phyloP scores from a whole-genome alignment of 2,329 filamentous ascomycete species.

The Colletotrichum costaricense region DNA sequence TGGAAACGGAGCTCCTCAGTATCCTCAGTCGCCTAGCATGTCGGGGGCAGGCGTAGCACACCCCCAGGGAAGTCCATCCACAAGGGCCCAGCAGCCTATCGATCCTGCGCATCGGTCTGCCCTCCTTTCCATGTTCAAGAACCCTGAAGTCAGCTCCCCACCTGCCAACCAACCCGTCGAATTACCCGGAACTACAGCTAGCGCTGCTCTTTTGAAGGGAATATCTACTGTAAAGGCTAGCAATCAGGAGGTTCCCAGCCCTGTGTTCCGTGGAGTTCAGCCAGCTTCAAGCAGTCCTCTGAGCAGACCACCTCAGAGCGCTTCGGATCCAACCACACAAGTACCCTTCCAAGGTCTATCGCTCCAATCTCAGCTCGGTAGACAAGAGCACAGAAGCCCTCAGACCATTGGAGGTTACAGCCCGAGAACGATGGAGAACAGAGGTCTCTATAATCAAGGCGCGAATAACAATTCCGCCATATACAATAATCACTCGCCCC shows the following conservation, averaged over 20 bases:
- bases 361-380: constrained; percentile 15
- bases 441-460: constrained; percentile 5
- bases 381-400: constrained; percentile 1
- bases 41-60: background rate
- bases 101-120: constrained; percentile 55
- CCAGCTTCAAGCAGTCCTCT: constrained; percentile 32
- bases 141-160: constrained; percentile 41
- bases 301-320: constrained; percentile 27
- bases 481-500: constrained; percentile 7
- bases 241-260: constrained; percentile 2
- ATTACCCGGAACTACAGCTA: constrained; percentile 29
- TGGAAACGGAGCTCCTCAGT: background rate
- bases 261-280: constrained; percentile 13
- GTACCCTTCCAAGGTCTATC: constrained; percentile 13
- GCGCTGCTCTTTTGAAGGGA: constrained; percentile 25
- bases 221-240: background rate
- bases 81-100: constrained; percentile 44
- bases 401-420: background rate
- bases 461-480: background rate
- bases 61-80: background rate
- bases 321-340: constrained; percentile 3
- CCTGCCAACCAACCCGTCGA: constrained; percentile 17
- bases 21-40: background rate
- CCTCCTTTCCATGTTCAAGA: constrained; percentile 67
- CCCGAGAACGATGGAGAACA: constrained; percentile 14